Evolutionary conservation across 768 basidiomycete genomes (phyloP).

Genomic region (Omphalotus guepiniiformis): DNA sequence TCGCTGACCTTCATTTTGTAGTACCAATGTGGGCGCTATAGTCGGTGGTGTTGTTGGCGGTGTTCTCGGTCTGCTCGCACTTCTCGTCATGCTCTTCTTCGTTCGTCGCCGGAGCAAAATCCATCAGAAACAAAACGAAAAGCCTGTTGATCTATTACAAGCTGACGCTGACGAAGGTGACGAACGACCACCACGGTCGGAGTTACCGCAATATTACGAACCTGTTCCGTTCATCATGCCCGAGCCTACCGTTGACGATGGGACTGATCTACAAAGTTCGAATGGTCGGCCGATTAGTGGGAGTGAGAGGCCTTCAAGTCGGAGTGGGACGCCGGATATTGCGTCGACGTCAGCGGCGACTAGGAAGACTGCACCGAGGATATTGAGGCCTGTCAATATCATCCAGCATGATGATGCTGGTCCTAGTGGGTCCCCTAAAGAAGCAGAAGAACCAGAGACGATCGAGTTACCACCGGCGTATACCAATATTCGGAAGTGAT

Average conservation of each 20-base stretch:
- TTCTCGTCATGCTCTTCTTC: conserved; percentile 43
- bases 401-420: conserved; percentile 87
- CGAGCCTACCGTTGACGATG: conserved; percentile 44
- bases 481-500: conserved; percentile 48
- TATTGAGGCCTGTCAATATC: conserved; percentile 69
- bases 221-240: conserved; percentile 76
- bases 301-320: conserved; percentile 21
- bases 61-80: conserved; percentile 38
- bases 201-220: conserved; percentile 66
- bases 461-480: conserved; percentile 85
- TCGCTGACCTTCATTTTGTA: conserved; percentile 6
- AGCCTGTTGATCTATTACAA: conserved; percentile 64
- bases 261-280: not conserved
- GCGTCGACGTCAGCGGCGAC: conserved; percentile 24
- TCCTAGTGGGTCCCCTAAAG: conserved; percentile 33
- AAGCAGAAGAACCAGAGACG: conserved; percentile 54
- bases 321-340: conserved; percentile 45
- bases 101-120: conserved; percentile 41
- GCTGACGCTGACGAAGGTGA: conserved; percentile 50
- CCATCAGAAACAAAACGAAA: conserved; percentile 42
- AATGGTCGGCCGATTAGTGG: conserved; percentile 14
- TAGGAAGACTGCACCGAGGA: conserved; percentile 47
- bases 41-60: conserved; percentile 58
- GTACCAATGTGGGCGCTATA: conserved; percentile 44
- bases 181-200: conserved; percentile 24